Evolutionary conservation across 1,284 basidiomycete genomes (phyloP).

Genomic region (Inonotus obliquus): DNA sequence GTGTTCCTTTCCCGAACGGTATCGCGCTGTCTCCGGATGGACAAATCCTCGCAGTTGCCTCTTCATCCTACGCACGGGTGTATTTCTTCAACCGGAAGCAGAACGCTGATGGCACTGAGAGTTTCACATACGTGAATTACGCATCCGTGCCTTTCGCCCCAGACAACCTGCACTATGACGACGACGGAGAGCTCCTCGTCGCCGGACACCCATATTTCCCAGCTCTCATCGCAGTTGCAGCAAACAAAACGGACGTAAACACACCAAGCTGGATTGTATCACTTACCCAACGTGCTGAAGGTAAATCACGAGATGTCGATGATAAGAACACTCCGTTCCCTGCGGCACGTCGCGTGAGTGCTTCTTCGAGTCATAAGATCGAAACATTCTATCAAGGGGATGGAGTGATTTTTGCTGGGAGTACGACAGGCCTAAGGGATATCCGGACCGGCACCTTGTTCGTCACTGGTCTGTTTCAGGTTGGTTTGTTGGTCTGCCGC

Average conservation of each 20-base stretch:
- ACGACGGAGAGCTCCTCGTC: constrained; percentile 45
- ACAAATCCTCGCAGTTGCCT: constrained; percentile 48
- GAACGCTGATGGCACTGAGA: constrained; percentile 26
- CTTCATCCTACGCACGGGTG: constrained; percentile 44
- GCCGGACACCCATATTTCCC: constrained; percentile 64
- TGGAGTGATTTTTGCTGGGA: constrained; percentile 47
- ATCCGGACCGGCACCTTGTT: constrained; percentile 42
- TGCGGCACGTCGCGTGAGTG: constrained; percentile 35
- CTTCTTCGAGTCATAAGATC: constrained; percentile 36
- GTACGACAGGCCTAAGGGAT: constrained; percentile 48
- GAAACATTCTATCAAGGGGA: constrained; percentile 52
- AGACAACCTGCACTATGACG: constrained; percentile 56
- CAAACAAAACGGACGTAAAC: constrained; percentile 30
- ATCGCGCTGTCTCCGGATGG: constrained; percentile 50
- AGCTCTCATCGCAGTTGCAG: constrained; percentile 40
- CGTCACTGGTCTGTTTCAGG: constrained; percentile 52
- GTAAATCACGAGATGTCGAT: constrained; percentile 17
- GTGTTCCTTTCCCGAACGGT: constrained; percentile 65
- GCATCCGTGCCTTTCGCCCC: constrained; percentile 52
- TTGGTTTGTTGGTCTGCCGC: constrained; percentile 49
- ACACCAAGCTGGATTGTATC: constrained; percentile 55
- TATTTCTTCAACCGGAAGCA: constrained; percentile 45
- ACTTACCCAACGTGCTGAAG: constrained; percentile 28
- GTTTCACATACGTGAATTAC: constrained; percentile 32
- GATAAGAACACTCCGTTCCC: constrained; percentile 44